Conservation (phyloP, 164 flowering plant genomes). For the Akebia trifoliata region DNA sequence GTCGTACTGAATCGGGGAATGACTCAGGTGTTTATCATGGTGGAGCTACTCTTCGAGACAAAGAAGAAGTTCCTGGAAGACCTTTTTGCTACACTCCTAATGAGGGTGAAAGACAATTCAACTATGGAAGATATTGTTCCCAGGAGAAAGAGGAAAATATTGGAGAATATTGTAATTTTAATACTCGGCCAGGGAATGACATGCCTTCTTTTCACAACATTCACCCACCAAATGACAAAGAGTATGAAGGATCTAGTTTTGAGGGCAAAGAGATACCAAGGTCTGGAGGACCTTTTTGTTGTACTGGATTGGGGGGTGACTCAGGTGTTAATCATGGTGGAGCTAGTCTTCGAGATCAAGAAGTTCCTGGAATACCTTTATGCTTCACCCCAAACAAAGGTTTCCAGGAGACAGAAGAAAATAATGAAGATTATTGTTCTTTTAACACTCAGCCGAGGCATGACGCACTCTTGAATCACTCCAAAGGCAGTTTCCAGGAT, state of each 20-base stretch:
- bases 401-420: slow-evolving; percentile 9
- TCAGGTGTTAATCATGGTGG: slow-evolving; percentile 1
- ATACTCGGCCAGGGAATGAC: not conserved
- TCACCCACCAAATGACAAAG: slow-evolving; percentile 7
- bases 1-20: not conserved
- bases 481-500: slow-evolving; percentile 4
- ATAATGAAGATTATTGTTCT: slow-evolving; percentile 13
- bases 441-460: slow-evolving; percentile 3
- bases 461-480: not conserved
- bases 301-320: slow-evolving; percentile 1
- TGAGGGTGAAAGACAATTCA: not conserved
- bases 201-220: not conserved
- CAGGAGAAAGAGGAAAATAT: slow-evolving; percentile 4
- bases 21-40: slow-evolving; percentile 2
- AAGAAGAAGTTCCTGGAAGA: not conserved
- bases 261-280: slow-evolving; percentile 6
- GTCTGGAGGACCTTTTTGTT: not conserved
- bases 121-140: slow-evolving; percentile 3
- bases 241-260: not conserved
- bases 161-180: slow-evolving; percentile 15
- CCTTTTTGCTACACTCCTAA: not conserved
- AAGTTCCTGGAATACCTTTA: not conserved
- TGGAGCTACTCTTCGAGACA: not conserved
- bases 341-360: not conserved
- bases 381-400: not conserved